phyloP scores from a whole-genome alignment of 306 rosid genomes.

The Trifolium repens region DNA sequence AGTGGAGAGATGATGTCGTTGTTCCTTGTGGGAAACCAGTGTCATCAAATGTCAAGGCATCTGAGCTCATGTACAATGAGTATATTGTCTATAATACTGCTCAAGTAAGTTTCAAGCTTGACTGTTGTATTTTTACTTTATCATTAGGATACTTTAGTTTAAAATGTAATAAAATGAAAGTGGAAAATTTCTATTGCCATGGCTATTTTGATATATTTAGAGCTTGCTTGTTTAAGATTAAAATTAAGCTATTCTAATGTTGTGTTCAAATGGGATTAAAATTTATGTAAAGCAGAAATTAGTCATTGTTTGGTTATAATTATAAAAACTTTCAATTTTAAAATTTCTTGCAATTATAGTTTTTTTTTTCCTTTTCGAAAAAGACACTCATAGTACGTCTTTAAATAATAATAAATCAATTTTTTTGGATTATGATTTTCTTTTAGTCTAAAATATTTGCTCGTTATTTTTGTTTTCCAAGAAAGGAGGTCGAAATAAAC shows the following conservation, averaged over 20 bases:
- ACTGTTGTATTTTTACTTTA: conserved; percentile 15
- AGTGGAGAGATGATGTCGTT: conserved; percentile 74
- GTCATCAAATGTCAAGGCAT: conserved; percentile 61
- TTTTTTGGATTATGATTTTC: conserved; percentile 1
- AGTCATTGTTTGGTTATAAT: conserved; percentile 3
- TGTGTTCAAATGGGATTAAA: not conserved
- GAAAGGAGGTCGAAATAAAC: not conserved
- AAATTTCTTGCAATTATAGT: no score
- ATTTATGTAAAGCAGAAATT: not conserved
- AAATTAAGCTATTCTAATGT: not conserved
- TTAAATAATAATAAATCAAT: not conserved
- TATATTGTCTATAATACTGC: conserved; percentile 86
- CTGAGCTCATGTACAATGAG: conserved; percentile 96
- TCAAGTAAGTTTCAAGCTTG: conserved; percentile 69
- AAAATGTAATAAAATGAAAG: conserved; percentile 16
- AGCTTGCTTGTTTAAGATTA: conserved; percentile 4
- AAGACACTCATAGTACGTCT: not conserved
- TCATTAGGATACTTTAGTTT: conserved; percentile 23
- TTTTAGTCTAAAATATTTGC: not conserved
- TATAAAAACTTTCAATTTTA: not conserved
- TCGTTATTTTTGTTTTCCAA: not conserved
- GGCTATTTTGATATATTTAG: conserved; percentile 22
- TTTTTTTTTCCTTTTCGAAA: no score
- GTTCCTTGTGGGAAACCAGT: conserved; percentile 99
- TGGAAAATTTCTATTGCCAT: conserved; percentile 28